phyloP scores from a whole-genome alignment of 75 land plant species.

The Cryptomeria japonica region DNA sequence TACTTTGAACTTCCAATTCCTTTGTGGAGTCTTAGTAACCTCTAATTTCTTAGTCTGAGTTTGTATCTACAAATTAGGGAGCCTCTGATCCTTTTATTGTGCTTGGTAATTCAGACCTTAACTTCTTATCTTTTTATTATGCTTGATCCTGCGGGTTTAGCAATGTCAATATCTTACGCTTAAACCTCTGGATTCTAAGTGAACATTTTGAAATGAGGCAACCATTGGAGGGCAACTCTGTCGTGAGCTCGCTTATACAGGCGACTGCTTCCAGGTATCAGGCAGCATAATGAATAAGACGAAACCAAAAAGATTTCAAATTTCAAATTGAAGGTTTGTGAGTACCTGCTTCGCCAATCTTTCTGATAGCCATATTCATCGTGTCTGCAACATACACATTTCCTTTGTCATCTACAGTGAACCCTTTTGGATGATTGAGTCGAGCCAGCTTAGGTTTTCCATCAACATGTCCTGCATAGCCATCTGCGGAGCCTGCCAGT shows the following conservation, averaged over 20 bases:
- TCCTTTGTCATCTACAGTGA: conserved; percentile 71
- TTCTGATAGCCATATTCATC: conserved; percentile 80
- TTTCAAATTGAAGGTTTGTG: background rate
- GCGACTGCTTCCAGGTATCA: background rate
- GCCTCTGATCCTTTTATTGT: background rate
- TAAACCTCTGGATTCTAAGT: background rate
- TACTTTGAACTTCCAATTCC: background rate
- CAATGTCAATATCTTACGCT: background rate
- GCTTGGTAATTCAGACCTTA: background rate
- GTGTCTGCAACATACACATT: conserved; percentile 83
- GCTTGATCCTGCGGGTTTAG: background rate
- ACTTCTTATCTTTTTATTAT: background rate
- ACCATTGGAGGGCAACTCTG: too few species aligned
- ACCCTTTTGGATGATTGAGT: conserved; percentile 75
- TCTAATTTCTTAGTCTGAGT: conserved; percentile 1
- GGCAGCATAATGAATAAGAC: background rate
- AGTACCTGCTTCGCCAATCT: conserved; percentile 70
- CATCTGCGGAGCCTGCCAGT: conserved; percentile 76
- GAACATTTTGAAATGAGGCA: background rate
- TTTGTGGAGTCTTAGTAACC: background rate
- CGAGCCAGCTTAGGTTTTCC: conserved; percentile 64
- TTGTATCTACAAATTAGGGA: background rate
- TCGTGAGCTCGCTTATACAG: too few species aligned
- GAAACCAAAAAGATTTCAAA: background rate
- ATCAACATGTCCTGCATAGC: conserved; percentile 80